Evolutionary conservation across 1,284 basidiomycete species (phyloP), one percentile per base, ranked within the genome.

Genomic region (Sporisorium sorghi): DNA sequence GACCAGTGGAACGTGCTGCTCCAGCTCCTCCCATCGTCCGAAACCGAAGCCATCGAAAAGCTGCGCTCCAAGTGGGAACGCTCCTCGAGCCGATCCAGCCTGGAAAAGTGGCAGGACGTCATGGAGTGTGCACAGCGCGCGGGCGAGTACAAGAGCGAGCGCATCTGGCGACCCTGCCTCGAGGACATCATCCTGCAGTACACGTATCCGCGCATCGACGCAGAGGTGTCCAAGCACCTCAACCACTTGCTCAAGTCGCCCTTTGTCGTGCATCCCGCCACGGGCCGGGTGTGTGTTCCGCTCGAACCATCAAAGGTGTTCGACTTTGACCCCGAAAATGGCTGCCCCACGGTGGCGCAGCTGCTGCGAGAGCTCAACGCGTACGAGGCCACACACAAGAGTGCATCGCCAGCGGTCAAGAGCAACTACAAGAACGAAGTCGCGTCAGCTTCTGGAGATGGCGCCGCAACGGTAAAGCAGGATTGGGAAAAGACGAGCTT

Each of bases 231-330:
- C 2, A 97, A 98, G 83, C 93, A 96, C 81, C 89, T 94, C 61
- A 99, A 99, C 86, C 97, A 99, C 86, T 88, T 99, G 87, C 90
- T 99, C 69, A 99, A 99, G 85, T 91, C 93, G 26, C 97, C 97
- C 0, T 99, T 99, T 85, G 97, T 94, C 83, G 88, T 99, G 0
- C 96, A 99, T 85, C 96, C 97, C 0, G 93, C 93, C 69, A 99
- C 97, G 1, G 95, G 95, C 1, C 90, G 94, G 42, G 90, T 99
- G 11, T 99, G 96, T 85, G 93, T 99, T 0, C 97, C 97, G 1
- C 87, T 99, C 30, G 91, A 97, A 79, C 91, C 93, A 2, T 86
- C 86, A 33, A 85, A 86, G 33, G 89, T 96, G n/a, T 90, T 93
- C 58, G 86, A 89, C 0, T 99, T 99, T 82, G 90, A 97, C 81